Evolutionary conservation across 2,329 filamentous ascomycete genomes (phyloP).

Genomic region (Zasmidium citrigriseum): DNA sequence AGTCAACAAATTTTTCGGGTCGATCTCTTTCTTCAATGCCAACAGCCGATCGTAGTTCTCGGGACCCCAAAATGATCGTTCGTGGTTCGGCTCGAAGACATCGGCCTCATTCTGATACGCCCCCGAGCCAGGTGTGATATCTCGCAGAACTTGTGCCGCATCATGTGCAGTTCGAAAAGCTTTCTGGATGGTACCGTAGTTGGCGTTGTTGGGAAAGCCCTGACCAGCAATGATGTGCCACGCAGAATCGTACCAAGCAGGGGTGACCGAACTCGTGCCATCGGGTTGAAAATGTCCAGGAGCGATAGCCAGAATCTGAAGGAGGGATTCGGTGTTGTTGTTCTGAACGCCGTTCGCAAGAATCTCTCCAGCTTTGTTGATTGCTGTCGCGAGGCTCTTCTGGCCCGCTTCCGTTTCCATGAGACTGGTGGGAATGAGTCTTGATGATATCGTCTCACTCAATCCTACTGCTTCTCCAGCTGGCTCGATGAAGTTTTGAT

Average conservation of each 20-base stretch:
- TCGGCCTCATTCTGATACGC: conserved; percentile 30
- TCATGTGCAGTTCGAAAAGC: neutral
- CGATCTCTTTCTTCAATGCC: conserved; percentile 21
- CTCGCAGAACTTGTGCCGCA: conserved; percentile 1
- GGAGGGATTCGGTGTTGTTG: conserved; percentile 1
- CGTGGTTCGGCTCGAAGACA: conserved; percentile 19
- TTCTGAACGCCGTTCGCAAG: neutral
- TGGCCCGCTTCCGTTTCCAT: conserved; percentile 6
- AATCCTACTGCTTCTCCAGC: conserved; percentile 16
- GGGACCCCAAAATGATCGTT: conserved; percentile 22
- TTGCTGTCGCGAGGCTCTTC: neutral
- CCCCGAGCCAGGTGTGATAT: conserved; percentile 3
- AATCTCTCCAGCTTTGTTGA: neutral
- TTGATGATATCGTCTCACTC: conserved; percentile 11
- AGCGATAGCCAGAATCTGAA: conserved; percentile 18
- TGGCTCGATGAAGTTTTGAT: conserved; percentile 12
- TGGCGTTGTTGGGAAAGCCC: neutral
- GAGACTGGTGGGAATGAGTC: conserved; percentile 11
- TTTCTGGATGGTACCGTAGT: no score
- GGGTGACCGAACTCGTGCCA: neutral
- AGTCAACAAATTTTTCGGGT: conserved; percentile 26
- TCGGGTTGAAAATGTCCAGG: conserved; percentile 5
- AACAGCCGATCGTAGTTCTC: conserved; percentile 22
- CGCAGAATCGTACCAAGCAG: neutral
- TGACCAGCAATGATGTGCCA: neutral